A percentile compares a stretch with the other conserved stretches of the same genome.
Conservation (phyloP, 768 basidiomycete genomes). For the Chalciporus chontae region DNA sequence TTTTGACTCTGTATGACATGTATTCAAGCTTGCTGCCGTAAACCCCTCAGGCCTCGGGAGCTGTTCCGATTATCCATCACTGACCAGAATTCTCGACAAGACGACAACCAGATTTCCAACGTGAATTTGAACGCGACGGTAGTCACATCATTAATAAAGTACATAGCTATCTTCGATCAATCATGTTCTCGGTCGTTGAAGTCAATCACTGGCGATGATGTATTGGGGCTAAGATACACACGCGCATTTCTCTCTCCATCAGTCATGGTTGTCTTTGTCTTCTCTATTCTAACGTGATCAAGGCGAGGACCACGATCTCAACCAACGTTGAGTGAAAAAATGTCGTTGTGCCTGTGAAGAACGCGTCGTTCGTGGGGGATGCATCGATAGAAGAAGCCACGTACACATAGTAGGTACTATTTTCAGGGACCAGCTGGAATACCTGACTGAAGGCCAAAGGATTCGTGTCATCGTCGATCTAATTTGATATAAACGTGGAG, state of each 20-base stretch:
- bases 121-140: background rate
- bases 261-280: slow-evolving; percentile 8
- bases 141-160: too few species aligned
- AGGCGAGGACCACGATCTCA: slow-evolving; percentile 9
- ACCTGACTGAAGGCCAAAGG: slow-evolving; percentile 89
- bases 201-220: background rate
- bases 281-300: slow-evolving; percentile 5
- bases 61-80: too few species aligned
- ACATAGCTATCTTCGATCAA: too few species aligned
- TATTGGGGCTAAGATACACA: slow-evolving; percentile 13
- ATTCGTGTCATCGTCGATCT: slow-evolving; percentile 80
- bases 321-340: slow-evolving; percentile 88
- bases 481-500: background rate
- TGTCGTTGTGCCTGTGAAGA: slow-evolving; percentile 67
- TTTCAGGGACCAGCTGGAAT: slow-evolving; percentile 87
- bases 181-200: background rate
- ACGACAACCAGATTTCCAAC: too few species aligned
- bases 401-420: slow-evolving; percentile 78
- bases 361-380: slow-evolving; percentile 5
- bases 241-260: slow-evolving; percentile 11
- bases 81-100: too few species aligned
- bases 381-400: slow-evolving; percentile 27
- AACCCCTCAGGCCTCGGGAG: too few species aligned
- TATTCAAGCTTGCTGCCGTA: too few species aligned
- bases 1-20: background rate